A percentile compares a stretch with the other conserved stretches of the same genome.
Evolutionary conservation across 2,329 filamentous ascomycete species (phyloP).

Genomic region (Verticillium isaacii): DNA sequence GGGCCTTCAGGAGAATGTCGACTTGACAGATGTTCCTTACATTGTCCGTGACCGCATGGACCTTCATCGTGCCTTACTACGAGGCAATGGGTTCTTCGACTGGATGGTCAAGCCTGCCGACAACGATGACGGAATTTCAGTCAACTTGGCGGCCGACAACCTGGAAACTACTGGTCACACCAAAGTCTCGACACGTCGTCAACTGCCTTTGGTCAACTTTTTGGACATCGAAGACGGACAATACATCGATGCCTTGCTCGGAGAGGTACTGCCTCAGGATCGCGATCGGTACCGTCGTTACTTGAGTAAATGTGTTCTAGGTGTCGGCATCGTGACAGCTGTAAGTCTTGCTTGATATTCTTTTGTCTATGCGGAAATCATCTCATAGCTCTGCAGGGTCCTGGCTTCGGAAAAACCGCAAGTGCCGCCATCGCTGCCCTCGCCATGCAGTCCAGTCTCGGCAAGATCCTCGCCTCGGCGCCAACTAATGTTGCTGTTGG

Average conservation of each 20-base stretch:
- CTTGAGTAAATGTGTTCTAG: background rate
- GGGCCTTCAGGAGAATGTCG: no score
- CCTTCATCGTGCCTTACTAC: constrained; percentile 1
- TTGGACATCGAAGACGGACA: background rate
- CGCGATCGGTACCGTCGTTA: background rate
- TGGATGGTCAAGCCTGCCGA: background rate
- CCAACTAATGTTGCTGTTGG: constrained; percentile 11
- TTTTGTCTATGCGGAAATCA: background rate
- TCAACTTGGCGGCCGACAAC: background rate
- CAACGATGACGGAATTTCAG: background rate
- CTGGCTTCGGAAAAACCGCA: constrained; percentile 14
- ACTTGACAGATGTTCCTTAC: no score
- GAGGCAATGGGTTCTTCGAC: background rate
- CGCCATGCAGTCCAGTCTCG: constrained; percentile 5
- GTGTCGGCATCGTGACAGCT: constrained; percentile 2
- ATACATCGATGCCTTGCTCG: background rate
- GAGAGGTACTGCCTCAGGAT: background rate
- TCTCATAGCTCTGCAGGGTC: background rate
- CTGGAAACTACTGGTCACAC: background rate
- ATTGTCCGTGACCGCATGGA: background rate
- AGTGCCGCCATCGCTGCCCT: constrained; percentile 2
- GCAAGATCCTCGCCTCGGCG: constrained; percentile 7
- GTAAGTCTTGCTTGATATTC: background rate
- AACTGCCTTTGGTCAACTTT: constrained; percentile 1
- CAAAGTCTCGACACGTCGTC: background rate